Base-by-base conservation (phyloP, 345 rosid species). In the Odontarrhena argentea region DNA sequence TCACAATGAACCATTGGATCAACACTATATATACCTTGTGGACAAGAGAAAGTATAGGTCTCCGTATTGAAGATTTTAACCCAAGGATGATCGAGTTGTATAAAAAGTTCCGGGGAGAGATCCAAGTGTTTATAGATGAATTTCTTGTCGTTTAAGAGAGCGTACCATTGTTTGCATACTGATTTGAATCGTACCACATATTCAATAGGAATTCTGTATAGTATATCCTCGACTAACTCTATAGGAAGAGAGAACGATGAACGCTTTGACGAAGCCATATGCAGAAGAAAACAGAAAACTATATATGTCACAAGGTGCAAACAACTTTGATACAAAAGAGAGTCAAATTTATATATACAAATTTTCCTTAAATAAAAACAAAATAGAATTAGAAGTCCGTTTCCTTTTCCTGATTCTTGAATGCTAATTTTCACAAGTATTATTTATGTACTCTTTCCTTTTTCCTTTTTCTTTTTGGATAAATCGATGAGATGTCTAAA, bases 71-170 rank as follows among this genome's bases (percentile, higher is more conserved):
- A 28, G 57, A 12, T n/a, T n/a, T 30, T 36, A 52, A 52, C 1
- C 56, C 9, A 9, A 3, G 24, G 7, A 12, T 3, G 5, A 52
- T 30, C 56, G 5, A 30, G 1, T 28, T 2, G 22, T 52, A 52
- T 52, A 9, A 30, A 28, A 5, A 14, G 5, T 52, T 52, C 56
- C 18, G 12, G 15, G 18, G 37, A 30, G 57, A 30, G 22, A 52
- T 52, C 37, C 26, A 32, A 30, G 40, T 12, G 38, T 30, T 52
- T 30, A 15, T 52, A 52, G 5, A 52, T 52, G 38, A 52, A 52
- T 52, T 6, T 10, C 22, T 52, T 7, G 38, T 28, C 7, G 28
- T 52, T 52, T 9, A 30, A 52, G 5, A 52, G 38, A 52, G 40
- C 15, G 10, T 32, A 32, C 57, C 38, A 30, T 52, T 52, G 38